Conservation (phyloP, 345 rosid species). For the Citrus hindsii region DNA sequence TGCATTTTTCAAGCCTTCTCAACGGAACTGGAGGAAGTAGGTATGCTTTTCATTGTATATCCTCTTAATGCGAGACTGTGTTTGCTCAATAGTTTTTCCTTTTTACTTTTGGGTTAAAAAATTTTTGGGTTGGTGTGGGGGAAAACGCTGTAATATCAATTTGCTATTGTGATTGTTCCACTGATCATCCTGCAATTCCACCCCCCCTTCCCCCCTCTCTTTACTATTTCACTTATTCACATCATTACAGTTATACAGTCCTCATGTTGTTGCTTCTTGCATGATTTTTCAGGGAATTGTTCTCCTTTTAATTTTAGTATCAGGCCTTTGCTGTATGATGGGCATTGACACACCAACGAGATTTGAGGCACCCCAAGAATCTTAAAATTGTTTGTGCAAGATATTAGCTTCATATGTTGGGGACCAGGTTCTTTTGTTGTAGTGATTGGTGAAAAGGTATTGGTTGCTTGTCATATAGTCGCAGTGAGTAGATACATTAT, state of each 20-base stretch:
- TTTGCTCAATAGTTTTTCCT: neutral
- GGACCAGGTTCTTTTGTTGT: constrained; percentile 9
- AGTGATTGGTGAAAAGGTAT: constrained; percentile 18
- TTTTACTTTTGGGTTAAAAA: neutral
- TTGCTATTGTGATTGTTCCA: neutral
- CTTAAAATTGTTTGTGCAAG: constrained; percentile 37
- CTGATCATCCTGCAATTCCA: neutral
- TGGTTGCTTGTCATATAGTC: constrained; percentile 27
- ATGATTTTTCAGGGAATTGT: constrained; percentile 74
- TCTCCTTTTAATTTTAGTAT: constrained; percentile 76
- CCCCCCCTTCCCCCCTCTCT: too few species aligned
- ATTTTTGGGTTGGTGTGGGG: neutral
- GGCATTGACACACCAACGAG: constrained; percentile 93
- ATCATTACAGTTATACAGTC: neutral
- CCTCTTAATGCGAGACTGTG: neutral
- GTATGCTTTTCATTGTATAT: neutral
- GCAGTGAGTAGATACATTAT: constrained; percentile 5
- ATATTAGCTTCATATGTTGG: constrained; percentile 7
- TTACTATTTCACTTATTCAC: neutral
- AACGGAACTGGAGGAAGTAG: neutral
- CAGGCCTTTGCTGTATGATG: constrained; percentile 97
- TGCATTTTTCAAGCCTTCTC: neutral
- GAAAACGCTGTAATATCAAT: neutral
- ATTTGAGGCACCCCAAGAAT: constrained; percentile 94
- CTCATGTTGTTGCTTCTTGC: constrained; percentile 20